phyloP scores from a whole-genome alignment of 2,329 filamentous ascomycete species.

The Trichophyton benhamiae region DNA sequence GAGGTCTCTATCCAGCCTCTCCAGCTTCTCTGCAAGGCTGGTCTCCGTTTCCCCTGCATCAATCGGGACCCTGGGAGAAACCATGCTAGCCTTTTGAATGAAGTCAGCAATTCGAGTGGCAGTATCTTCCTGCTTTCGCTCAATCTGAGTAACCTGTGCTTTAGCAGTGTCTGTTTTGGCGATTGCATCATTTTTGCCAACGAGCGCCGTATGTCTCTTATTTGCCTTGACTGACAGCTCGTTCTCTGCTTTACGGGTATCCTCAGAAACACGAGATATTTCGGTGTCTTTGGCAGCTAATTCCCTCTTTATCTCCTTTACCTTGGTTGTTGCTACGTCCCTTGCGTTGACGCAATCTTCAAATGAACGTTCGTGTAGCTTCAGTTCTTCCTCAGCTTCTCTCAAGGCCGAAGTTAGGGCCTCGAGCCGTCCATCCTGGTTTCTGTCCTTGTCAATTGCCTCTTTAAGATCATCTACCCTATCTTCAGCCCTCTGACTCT shows the following conservation, averaged over 20 bases:
- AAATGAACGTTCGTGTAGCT: slow-evolving; percentile 33
- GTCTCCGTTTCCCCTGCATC: slow-evolving; percentile 51
- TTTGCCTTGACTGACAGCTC: slow-evolving; percentile 37
- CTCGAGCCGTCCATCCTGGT: slow-evolving; percentile 55
- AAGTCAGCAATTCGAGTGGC: slow-evolving; percentile 42
- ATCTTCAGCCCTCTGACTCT: slow-evolving; percentile 49
- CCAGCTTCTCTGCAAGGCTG: slow-evolving; percentile 37
- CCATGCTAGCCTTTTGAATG: slow-evolving; percentile 41
- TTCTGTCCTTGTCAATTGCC: slow-evolving; percentile 44
- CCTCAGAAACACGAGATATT: slow-evolving; percentile 22
- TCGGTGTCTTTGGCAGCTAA: slow-evolving; percentile 23
- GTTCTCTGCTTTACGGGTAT: slow-evolving; percentile 40
- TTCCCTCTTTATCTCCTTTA: slow-evolving; percentile 28
- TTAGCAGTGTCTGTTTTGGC: slow-evolving; percentile 40
- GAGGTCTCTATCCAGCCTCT: slow-evolving; percentile 48
- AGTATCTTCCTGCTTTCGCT: slow-evolving; percentile 39
- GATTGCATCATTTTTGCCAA: slow-evolving; percentile 51
- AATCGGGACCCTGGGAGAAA: slow-evolving; percentile 50
- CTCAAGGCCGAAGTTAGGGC: slow-evolving; percentile 46
- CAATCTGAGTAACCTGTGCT: slow-evolving; percentile 34
- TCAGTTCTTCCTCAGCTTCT: slow-evolving; percentile 41
- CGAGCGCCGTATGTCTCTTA: slow-evolving; percentile 42
- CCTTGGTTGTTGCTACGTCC: slow-evolving; percentile 29
- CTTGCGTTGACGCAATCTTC: slow-evolving; percentile 38
- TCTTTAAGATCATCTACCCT: slow-evolving; percentile 55